A percentile compares a stretch with the other conserved stretches of the same genome.
These are phyloP conservation scores for Globisporangium orthogonon DNA, from an alignment of 352 stramenopile species.

Conservation along the genomic window DNA sequence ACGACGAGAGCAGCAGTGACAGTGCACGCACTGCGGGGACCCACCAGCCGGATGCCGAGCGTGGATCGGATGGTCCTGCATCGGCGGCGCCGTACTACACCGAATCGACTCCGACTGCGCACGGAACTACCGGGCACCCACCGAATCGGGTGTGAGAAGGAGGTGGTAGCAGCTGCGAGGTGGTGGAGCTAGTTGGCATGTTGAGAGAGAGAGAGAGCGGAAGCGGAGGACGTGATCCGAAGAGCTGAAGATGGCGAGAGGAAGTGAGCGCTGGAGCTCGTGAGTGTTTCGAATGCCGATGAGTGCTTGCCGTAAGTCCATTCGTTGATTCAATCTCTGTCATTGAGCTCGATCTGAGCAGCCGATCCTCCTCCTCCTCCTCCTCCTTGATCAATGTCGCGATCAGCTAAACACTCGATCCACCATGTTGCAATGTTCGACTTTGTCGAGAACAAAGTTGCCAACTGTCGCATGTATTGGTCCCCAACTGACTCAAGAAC, in stretches of 20 bases:
- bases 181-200: no score
- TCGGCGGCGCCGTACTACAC: slow-evolving; percentile 6
- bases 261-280: no score
- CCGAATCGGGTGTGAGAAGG: slow-evolving; percentile 7
- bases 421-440: neutral
- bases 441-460: neutral
- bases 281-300: no score
- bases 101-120: slow-evolving; percentile 9
- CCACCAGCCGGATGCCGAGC: slow-evolving; percentile 7
- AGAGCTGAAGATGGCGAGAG: no score
- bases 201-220: no score
- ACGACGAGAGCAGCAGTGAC: slow-evolving; percentile 6
- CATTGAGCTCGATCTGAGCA: no score
- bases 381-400: no score
- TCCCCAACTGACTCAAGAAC: neutral
- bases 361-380: no score
- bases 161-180: slow-evolving; percentile 7
- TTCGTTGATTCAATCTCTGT: no score
- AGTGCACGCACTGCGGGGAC: slow-evolving; percentile 15
- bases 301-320: no score
- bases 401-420: no score
- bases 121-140: neutral
- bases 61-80: slow-evolving; percentile 6
- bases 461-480: neutral
- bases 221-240: no score